Evolutionary conservation across 768 basidiomycete species (phyloP).

Genomic region (Tricholoma saponaceum): DNA sequence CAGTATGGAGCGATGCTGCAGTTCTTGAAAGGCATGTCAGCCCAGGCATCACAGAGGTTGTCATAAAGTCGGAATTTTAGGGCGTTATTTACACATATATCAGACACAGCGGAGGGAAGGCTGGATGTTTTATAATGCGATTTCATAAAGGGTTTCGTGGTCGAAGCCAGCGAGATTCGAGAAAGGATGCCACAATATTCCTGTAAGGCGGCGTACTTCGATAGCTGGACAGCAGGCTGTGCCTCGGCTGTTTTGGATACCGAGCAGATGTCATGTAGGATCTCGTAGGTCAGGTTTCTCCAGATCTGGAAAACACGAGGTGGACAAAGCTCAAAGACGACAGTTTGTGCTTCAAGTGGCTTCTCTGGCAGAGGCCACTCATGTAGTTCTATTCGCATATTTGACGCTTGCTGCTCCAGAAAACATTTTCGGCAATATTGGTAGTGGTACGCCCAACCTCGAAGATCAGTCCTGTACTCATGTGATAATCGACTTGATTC

Average conservation of each 20-base stretch:
- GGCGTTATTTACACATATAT: slow-evolving; percentile 25
- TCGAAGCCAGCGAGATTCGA: slow-evolving; percentile 33
- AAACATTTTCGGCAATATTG: slow-evolving; percentile 25
- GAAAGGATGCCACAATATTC: too few species aligned
- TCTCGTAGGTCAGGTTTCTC: slow-evolving; percentile 35
- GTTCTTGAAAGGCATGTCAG: slow-evolving; percentile 11
- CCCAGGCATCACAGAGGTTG: slow-evolving; percentile 5
- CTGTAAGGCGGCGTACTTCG: too few species aligned
- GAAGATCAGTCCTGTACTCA: not conserved
- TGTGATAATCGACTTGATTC: slow-evolving; percentile 9
- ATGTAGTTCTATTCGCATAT: slow-evolving; percentile 28
- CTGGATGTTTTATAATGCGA: slow-evolving; percentile 26
- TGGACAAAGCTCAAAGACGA: slow-evolving; percentile 39
- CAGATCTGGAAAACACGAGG: slow-evolving; percentile 38
- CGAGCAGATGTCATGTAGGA: slow-evolving; percentile 33
- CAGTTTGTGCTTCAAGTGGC: slow-evolving; percentile 16
- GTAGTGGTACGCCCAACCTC: not conserved
- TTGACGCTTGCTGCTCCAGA: slow-evolving; percentile 7
- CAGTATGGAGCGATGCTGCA: slow-evolving; percentile 18
- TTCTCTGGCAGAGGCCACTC: slow-evolving; percentile 45
- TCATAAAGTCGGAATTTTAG: slow-evolving; percentile 29
- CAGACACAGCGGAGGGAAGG: slow-evolving; percentile 10
- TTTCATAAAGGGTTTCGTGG: slow-evolving; percentile 24
- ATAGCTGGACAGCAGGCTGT: slow-evolving; percentile 1
- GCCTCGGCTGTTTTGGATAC: not conserved